These are phyloP conservation scores for Ballota nigra DNA, from an alignment of 257 asterid species.

Conservation along the genomic window DNA sequence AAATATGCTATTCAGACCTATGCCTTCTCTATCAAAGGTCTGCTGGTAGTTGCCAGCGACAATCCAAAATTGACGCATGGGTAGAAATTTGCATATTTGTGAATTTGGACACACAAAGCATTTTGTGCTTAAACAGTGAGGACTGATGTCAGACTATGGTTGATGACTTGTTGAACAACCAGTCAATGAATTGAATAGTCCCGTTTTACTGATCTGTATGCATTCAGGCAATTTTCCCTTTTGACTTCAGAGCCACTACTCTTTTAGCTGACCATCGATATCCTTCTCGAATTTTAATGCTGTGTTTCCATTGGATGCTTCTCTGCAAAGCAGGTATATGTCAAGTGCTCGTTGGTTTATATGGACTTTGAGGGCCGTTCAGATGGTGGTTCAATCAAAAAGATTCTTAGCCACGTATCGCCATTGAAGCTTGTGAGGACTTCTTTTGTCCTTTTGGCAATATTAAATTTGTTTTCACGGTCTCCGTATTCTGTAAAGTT, in stretches of 20 bases:
- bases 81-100: background rate
- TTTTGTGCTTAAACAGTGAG: background rate
- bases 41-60: background rate
- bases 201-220: background rate
- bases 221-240: conserved; percentile 19
- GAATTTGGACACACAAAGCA: background rate
- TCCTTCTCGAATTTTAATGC: conserved; percentile 9
- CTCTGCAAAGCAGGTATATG: conserved; percentile 61
- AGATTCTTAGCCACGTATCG: conserved; percentile 87
- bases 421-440: conserved; percentile 88
- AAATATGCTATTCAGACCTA: too few relatives aligned
- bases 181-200: background rate
- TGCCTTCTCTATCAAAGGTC: background rate
- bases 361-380: conserved; percentile 98
- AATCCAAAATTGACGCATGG: background rate
- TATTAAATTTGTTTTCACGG: background rate
- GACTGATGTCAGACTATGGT: background rate
- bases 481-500: background rate
- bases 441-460: conserved; percentile 23
- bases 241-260: background rate
- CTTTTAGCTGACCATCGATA: background rate
- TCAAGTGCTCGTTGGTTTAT: conserved; percentile 80
- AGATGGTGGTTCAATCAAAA: conserved; percentile 93
- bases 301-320: conserved; percentile 20
- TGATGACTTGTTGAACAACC: conserved; percentile 6